Percentiles rank a stretch among this genome's conserved stretches.
Conservation (phyloP, 352 stramenopile genomes). For the Globisporangium paddicum region DNA sequence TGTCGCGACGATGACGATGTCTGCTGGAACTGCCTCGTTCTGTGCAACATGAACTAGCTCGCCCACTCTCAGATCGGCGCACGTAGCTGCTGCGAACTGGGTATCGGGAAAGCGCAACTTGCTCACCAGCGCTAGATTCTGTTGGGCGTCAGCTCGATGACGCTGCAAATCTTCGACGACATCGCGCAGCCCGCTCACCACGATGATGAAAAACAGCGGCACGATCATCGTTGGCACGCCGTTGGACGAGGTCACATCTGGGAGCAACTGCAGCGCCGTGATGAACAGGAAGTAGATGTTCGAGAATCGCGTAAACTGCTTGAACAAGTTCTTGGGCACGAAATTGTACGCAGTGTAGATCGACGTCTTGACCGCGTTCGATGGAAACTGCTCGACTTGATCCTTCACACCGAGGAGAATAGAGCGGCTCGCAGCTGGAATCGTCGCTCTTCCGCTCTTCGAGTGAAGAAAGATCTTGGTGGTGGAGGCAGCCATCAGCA, state of each 20-base stretch:
- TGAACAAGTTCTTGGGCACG: slow-evolving; percentile 67
- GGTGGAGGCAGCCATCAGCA: slow-evolving; percentile 7
- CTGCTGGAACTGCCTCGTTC: slow-evolving; percentile 64
- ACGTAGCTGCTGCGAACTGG: slow-evolving; percentile 22
- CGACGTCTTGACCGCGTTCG: slow-evolving; percentile 52
- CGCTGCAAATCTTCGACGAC: slow-evolving; percentile 78
- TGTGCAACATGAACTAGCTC: slow-evolving; percentile 74
- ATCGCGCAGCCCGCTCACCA: slow-evolving; percentile 76
- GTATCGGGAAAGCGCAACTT: slow-evolving; percentile 19
- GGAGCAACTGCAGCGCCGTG: slow-evolving; percentile 76
- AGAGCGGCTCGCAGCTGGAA: slow-evolving; percentile 15
- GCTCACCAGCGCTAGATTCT: slow-evolving; percentile 41
- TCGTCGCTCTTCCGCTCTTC: slow-evolving; percentile 18
- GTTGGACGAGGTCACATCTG: slow-evolving; percentile 77
- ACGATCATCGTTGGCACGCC: slow-evolving; percentile 81
- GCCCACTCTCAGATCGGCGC: slow-evolving; percentile 64
- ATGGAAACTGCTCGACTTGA: slow-evolving; percentile 21
- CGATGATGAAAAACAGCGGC: slow-evolving; percentile 82
- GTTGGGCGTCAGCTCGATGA: slow-evolving; percentile 58
- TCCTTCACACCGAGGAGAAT: slow-evolving; percentile 23
- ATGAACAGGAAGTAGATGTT: slow-evolving; percentile 92
- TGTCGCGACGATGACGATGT: slow-evolving; percentile 61
- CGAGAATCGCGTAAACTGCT: slow-evolving; percentile 80
- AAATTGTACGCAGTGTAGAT: slow-evolving; percentile 66
- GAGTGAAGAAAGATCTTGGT: not conserved